These are phyloP conservation scores for Parasitella parasitica DNA, from an alignment of 371 early-diverging fungal genomes.

Conservation along the genomic window DNA sequence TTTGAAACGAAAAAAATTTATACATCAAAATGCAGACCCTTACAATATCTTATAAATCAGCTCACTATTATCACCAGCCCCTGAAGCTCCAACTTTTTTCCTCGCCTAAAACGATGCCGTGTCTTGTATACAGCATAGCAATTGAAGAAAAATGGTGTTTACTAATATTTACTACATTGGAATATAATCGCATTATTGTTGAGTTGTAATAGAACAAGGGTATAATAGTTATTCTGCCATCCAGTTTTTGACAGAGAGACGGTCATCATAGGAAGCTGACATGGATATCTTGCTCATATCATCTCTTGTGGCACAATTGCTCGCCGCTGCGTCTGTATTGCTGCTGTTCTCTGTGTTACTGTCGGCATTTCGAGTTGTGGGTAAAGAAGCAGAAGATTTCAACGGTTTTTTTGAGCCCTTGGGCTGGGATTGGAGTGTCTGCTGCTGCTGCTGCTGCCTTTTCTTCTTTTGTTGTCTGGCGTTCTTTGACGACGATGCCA, in stretches of 20 bases:
- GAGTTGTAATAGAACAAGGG: not conserved
- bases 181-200: not conserved
- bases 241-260: slow-evolving; percentile 20
- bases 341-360: slow-evolving; percentile 4
- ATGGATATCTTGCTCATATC: slow-evolving; percentile 12
- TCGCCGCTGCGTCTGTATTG: not conserved
- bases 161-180: not conserved
- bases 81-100: too few species aligned
- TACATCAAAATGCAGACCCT: not conserved
- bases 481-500: not conserved
- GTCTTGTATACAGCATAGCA: too few species aligned
- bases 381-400: slow-evolving; percentile 47
- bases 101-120: too few species aligned
- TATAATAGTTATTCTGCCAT: slow-evolving; percentile 3
- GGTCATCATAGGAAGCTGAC: slow-evolving; percentile 47
- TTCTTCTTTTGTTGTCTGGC: slow-evolving; percentile 12
- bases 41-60: not conserved
- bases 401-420: slow-evolving; percentile 25
- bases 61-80: too few species aligned
- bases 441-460: slow-evolving; percentile 24
- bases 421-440: slow-evolving; percentile 14
- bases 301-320: not conserved
- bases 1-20: too few species aligned
- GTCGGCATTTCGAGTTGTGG: slow-evolving; percentile 36
- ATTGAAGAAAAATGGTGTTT: too few species aligned